phyloP scores from a whole-genome alignment of 1,284 basidiomycete species.

The Ganoderma multipileum region DNA sequence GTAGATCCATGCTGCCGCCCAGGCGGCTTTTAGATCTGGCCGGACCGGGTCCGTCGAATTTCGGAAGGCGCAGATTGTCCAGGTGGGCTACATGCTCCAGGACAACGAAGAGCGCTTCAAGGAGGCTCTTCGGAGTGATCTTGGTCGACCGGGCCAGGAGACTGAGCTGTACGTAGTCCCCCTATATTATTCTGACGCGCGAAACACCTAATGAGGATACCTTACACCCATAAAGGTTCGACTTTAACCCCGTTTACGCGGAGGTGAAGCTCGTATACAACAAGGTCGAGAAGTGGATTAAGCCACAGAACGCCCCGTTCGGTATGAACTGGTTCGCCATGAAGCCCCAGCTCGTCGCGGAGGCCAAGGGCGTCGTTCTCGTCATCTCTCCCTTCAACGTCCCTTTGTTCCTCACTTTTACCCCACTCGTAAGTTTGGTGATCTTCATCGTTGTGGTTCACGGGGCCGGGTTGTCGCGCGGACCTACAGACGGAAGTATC shows the following conservation, averaged over 20 bases:
- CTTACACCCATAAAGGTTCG: constrained; percentile 49
- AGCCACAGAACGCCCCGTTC: constrained; percentile 57
- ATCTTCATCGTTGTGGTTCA: not conserved
- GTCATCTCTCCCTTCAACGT: constrained; percentile 66
- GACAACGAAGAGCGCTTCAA: constrained; percentile 66
- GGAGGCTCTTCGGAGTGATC: constrained; percentile 58
- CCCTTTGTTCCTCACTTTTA: constrained; percentile 55
- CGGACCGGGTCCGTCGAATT: constrained; percentile 64
- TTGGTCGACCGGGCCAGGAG: constrained; percentile 64
- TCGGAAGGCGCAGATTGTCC: constrained; percentile 71
- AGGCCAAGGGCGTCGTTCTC: constrained; percentile 77
- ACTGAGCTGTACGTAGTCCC: constrained; percentile 58
- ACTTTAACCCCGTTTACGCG: constrained; percentile 56
- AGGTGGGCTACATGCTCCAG: constrained; percentile 68
- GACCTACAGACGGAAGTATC: not conserved
- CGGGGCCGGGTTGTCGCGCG: not conserved
- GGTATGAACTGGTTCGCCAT: constrained; percentile 59
- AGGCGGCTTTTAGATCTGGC: constrained; percentile 61
- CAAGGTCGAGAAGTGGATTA: constrained; percentile 76
- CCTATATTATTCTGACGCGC: not conserved
- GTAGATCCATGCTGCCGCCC: constrained; percentile 61
- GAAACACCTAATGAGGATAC: not conserved
- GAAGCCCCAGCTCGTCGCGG: constrained; percentile 71
- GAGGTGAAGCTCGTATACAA: constrained; percentile 74
- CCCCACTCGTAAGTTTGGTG: constrained; percentile 54